Percentiles rank a stretch among this genome's conserved stretches.
phyloP scores from a whole-genome alignment of 169 alveolate species.

The Eimeria acervulina region DNA sequence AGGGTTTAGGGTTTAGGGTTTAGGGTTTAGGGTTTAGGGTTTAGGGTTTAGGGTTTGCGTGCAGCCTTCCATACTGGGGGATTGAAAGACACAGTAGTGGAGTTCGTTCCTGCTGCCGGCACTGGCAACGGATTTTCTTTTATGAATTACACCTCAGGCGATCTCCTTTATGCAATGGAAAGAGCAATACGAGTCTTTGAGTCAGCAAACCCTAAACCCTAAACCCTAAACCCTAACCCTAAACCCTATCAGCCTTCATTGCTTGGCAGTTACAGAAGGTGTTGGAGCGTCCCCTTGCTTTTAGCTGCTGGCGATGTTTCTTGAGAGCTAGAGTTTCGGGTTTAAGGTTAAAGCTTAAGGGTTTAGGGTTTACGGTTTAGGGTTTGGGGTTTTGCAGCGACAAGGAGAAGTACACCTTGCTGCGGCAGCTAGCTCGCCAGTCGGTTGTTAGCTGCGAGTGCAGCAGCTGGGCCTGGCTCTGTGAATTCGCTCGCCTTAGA shows the following conservation, averaged over 20 bases:
- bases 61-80: slow-evolving; percentile 96
- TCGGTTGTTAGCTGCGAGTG: slow-evolving; percentile 93
- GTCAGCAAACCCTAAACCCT: slow-evolving; percentile 63
- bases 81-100: slow-evolving; percentile 95
- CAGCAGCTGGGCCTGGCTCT: slow-evolving; percentile 93
- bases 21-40: neutral
- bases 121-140: slow-evolving; percentile 94
- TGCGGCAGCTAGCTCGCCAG: slow-evolving; percentile 92
- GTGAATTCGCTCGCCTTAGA: slow-evolving; percentile 92
- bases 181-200: slow-evolving; percentile 91
- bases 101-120: slow-evolving; percentile 76
- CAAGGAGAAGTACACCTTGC: slow-evolving; percentile 87
- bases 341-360: too few species aligned
- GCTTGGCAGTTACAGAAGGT: neutral
- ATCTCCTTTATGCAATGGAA: slow-evolving; percentile 90
- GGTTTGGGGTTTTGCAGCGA: slow-evolving; percentile 63
- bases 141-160: slow-evolving; percentile 88
- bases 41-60: neutral
- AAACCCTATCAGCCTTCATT: neutral
- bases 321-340: slow-evolving; percentile 1
- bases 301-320: too few species aligned
- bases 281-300: too few species aligned
- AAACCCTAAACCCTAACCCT: too few species aligned
- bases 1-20: neutral
- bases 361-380: too few species aligned